Base-by-base conservation (phyloP, 805 yeast genomes). In the Myxozyma mucilagina region DNA sequence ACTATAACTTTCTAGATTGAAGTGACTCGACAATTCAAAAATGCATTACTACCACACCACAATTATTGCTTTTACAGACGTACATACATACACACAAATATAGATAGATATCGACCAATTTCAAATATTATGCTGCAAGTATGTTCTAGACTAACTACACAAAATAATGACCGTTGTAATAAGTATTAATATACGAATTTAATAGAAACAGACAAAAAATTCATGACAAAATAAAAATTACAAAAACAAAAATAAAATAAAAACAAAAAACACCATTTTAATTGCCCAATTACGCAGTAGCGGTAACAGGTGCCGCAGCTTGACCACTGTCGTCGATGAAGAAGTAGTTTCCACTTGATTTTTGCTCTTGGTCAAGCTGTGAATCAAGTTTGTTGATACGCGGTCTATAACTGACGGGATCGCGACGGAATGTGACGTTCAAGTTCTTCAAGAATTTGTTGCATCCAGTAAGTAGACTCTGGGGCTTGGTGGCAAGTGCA, bases 401-500 rank as follows among this genome's bases (percentile, higher is more conserved):
- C 72, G 99, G 99, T 80, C 99, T 88, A 84, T 84, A 94, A 59
- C 97, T 89, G 75, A 86, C 90, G 71, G 99, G 98, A 79, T 94
- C 99, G 82, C 99, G 90, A 86, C 99, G 90, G 81, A 94, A 94
- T 1, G 99, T 94, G 64, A 94, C 99, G 70, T 93, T 90, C 81
- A 94, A 85, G 76, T 91, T 93, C 86, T 93, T 92, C 81, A 94
- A 85, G 85, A 94, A 94, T 74, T 87, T 82, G 83, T 94, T 94
- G 83, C 97, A 93, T 71, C 99, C 99, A 56, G 98, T 91, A 74
- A 96, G 82, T 75, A 94, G 82, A 44, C 96, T 85, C 80, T 94
- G 97, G 56, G 99, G 97, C 55, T 88, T 77, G 73, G 86, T 87
- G 43, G 99, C 98, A 68, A 77, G 74, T 38, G 99, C 93, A 68